These are phyloP conservation scores for Daldinia childiae DNA, from an alignment of 495 filamentous ascomycete species.

Conservation along the genomic window DNA sequence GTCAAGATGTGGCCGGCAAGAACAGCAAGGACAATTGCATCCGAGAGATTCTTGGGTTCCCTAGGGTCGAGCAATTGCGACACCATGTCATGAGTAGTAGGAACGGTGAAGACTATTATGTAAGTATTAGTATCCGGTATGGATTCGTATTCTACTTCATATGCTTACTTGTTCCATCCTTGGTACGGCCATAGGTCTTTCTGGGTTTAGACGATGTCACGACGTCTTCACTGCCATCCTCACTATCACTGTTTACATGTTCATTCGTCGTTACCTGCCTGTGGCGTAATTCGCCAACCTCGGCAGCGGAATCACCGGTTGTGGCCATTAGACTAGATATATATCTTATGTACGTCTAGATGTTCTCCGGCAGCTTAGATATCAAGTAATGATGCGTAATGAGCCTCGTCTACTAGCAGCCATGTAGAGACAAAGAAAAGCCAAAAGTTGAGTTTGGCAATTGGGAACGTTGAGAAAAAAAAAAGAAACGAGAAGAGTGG, in stretches of 20 bases:
- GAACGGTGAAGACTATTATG: constrained; percentile 86
- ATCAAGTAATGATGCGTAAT: constrained; percentile 14
- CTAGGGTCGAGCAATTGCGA: constrained; percentile 95
- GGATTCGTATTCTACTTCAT: neutral
- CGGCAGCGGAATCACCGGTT: constrained; percentile 19
- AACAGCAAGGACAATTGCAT: constrained; percentile 81
- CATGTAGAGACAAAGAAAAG: constrained; percentile 18
- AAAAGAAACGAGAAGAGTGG: neutral
- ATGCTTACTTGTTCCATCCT: constrained; percentile 79
- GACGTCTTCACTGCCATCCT: constrained; percentile 34
- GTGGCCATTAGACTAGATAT: constrained; percentile 29
- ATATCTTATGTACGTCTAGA: constrained; percentile 1
- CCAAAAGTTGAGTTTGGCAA: constrained; percentile 1
- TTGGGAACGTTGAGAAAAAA: constrained; percentile 1
- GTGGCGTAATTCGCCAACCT: constrained; percentile 36
- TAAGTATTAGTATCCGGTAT: constrained; percentile 12
- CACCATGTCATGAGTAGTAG: constrained; percentile 98
- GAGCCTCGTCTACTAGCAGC: constrained; percentile 42
- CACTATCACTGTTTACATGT: constrained; percentile 13
- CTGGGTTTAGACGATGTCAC: constrained; percentile 59
- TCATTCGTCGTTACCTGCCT: constrained; percentile 24
- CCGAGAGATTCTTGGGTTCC: constrained; percentile 93
- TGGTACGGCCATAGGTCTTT: constrained; percentile 91
- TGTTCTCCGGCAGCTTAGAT: constrained; percentile 6
- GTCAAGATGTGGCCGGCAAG: constrained; percentile 76